These are phyloP conservation scores for Fusarium sp. DNA, from an alignment of 2,329 filamentous ascomycete genomes.

Conservation along the genomic window DNA sequence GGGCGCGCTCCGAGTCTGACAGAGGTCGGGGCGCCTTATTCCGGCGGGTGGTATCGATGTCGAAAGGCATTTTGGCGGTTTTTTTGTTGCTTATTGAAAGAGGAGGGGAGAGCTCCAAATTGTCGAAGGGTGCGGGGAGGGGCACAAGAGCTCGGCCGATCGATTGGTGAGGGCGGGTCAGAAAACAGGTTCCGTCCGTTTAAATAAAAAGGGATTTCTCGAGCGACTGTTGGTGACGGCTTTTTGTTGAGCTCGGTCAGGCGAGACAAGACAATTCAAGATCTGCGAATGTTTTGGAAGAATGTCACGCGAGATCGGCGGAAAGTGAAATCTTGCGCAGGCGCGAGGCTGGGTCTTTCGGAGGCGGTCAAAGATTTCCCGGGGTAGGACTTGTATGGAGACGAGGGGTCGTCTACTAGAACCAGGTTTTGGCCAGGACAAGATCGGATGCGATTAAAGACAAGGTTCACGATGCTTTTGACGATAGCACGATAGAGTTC, in stretches of 20 bases:
- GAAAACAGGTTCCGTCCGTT: constrained; percentile 18
- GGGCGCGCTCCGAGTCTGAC: constrained; percentile 81
- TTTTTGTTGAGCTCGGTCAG: constrained; percentile 2
- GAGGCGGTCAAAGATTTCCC: constrained; percentile 46
- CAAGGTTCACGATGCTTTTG: not conserved
- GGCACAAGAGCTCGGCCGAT: constrained; percentile 37
- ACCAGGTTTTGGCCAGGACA: constrained; percentile 3
- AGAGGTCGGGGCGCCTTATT: constrained; percentile 87
- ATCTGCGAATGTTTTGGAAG: constrained; percentile 19
- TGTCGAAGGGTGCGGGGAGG: constrained; percentile 37
- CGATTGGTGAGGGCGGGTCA: constrained; percentile 36
- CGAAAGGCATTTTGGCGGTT: constrained; percentile 49
- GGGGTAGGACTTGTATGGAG: constrained; percentile 39
- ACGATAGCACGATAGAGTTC: constrained; percentile 1
- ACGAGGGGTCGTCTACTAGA: constrained; percentile 34
- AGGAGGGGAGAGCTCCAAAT: constrained; percentile 24
- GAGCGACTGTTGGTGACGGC: not conserved
- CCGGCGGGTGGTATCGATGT: constrained; percentile 84
- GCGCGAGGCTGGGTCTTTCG: constrained; percentile 38
- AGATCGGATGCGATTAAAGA: not conserved
- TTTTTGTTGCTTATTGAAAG: not conserved
- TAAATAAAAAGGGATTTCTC: not conserved
- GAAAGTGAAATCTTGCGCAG: constrained; percentile 27
- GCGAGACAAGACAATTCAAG: not conserved
- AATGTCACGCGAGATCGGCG: constrained; percentile 43